Evolutionary conservation across 1,284 basidiomycete species (phyloP), one percentile per base, ranked within the genome.

Genomic region (Rhodotorula sp.): DNA sequence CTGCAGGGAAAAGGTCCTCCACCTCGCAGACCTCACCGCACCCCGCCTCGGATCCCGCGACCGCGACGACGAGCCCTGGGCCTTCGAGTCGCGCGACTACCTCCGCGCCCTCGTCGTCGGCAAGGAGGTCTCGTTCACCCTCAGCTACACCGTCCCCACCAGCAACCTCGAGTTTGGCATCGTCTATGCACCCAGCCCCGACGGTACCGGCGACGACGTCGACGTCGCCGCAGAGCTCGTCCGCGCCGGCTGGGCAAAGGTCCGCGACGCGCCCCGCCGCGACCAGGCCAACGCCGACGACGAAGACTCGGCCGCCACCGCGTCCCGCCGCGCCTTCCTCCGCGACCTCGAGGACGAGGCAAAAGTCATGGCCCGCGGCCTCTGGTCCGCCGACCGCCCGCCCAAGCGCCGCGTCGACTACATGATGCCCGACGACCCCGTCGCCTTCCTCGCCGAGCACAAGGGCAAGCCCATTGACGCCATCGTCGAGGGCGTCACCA

Each of bases 41-140:
- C 94, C 94, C 10, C 86, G 91, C 60, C 84, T 92, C 78, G 94
- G 94, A 22, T 91, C 88, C 17, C 61, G 61, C 50, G 61, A 63
- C 39, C 86, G 94, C 70, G 91, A 93, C 76, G 94, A 97, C 80
- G 94, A 97, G 91, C 88, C 90, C 17, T 94, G 90, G 87, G 92
- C 94, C 9, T 97, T 91, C 80, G 91, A 95, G 80, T 89, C 94
- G 55, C 90, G 96, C 79, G 96, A 98, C 83, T 97, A 90, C 82
- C 85, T 98, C 51, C 90, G 95, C 61, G 84, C 88, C 51, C 83
- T 94, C 64, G 85, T 89, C 29, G 92, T 98, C 64, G 95, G 94
- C 75, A 95, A 96, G 80, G 89, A 95, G 82, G 87, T 94, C 79
- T 85, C 87, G 2, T 94, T 94, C 82, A 85, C 86, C 22, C 88